A percentile compares a stretch with the other conserved stretches of the same genome.
These are phyloP conservation scores for Saccharomycopsis synnaedendra DNA, from an alignment of 805 yeast species.

Conservation along the genomic window DNA sequence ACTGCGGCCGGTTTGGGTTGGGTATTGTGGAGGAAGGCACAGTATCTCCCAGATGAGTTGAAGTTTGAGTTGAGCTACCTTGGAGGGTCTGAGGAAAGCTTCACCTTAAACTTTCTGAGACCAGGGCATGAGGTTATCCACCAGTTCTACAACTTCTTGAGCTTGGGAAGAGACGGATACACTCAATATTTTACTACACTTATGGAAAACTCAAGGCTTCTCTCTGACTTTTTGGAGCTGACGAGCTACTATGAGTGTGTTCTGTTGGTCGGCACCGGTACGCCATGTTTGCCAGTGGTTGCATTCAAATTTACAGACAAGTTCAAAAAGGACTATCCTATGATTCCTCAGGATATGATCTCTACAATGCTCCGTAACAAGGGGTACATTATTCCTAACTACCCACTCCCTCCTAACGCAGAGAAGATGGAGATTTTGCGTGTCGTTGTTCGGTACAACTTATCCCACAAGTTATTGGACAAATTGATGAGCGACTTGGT, in stretches of 20 bases:
- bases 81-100: slow-evolving; percentile 84
- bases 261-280: slow-evolving; percentile 53
- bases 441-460: slow-evolving; percentile 67
- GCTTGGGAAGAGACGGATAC: slow-evolving; percentile 67
- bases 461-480: slow-evolving; percentile 50
- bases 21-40: slow-evolving; percentile 69
- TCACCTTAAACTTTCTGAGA: slow-evolving; percentile 78
- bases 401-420: slow-evolving; percentile 59
- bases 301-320: slow-evolving; percentile 64
- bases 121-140: slow-evolving; percentile 88
- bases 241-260: slow-evolving; percentile 60
- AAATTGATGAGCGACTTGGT: slow-evolving; percentile 53
- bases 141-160: slow-evolving; percentile 73
- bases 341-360: slow-evolving; percentile 69
- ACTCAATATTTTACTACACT: slow-evolving; percentile 47
- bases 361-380: slow-evolving; percentile 63
- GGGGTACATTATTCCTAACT: slow-evolving; percentile 86
- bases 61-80: slow-evolving; percentile 72
- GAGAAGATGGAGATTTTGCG: slow-evolving; percentile 61
- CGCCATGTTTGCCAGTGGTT: slow-evolving; percentile 82
- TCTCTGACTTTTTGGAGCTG: slow-evolving; percentile 48
- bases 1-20: slow-evolving; percentile 90
- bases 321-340: slow-evolving; percentile 53
- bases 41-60: slow-evolving; percentile 56
- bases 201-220: slow-evolving; percentile 61